Evolutionary conservation across 1,139 yeast species (phyloP).

Genomic region (Williopsis jadinii): DNA sequence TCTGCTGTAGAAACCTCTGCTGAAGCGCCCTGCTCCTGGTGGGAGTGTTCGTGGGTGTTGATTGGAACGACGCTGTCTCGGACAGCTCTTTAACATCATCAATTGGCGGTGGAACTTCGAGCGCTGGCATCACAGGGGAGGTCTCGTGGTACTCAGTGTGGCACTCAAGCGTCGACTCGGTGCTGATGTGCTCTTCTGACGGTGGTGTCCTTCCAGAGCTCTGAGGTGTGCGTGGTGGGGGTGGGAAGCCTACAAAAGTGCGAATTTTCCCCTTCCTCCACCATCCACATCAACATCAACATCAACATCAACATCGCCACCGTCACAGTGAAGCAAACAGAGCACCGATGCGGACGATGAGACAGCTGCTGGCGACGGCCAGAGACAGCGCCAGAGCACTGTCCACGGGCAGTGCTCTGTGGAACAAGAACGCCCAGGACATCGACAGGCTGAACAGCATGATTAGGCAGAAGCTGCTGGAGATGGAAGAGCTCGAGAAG

Average conservation of each 20-base stretch:
- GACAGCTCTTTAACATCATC: constrained; percentile 2
- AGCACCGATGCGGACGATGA: no score
- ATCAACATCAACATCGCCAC: no score
- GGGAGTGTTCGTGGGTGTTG: constrained; percentile 1
- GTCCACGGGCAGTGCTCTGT: background rate
- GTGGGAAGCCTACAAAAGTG: no score
- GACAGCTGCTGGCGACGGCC: no score
- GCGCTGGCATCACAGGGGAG: background rate
- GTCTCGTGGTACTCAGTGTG: background rate
- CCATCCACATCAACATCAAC: no score
- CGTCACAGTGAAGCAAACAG: no score
- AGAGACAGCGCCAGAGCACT: background rate
- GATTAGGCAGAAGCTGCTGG: constrained; percentile 14
- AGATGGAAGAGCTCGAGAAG: constrained; percentile 12
- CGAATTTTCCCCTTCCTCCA: no score
- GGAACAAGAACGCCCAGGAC: constrained; percentile 11
- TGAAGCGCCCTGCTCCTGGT: background rate
- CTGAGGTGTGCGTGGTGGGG: no score
- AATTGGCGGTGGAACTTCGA: constrained; percentile 5
- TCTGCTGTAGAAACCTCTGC: background rate
- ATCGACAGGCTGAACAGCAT: constrained; percentile 16
- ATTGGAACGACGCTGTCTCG: constrained; percentile 13
- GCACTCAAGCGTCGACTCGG: no score
- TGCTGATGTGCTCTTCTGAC: background rate
- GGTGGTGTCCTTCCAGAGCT: background rate